Percentiles rank a stretch among this genome's conserved stretches.
These are phyloP conservation scores for Ceratocystis cubensis DNA, from an alignment of 2,329 filamentous ascomycete species.

Conservation along the genomic window DNA sequence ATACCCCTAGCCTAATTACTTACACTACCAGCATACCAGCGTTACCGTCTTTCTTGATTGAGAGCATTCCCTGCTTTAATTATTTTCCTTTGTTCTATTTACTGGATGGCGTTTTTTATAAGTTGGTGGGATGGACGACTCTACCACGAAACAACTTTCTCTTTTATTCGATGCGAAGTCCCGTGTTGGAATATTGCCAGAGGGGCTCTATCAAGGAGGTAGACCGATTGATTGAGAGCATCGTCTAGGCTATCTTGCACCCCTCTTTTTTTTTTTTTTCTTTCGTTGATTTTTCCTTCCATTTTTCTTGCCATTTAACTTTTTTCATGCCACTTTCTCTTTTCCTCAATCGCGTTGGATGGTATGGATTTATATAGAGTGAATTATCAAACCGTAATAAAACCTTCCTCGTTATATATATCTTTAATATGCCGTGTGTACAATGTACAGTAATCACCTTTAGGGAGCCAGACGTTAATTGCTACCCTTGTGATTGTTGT, in stretches of 20 bases:
- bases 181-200: too few relatives aligned
- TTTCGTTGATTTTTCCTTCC: not conserved
- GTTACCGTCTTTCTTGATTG: too few relatives aligned
- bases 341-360: constrained; percentile 11
- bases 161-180: too few relatives aligned
- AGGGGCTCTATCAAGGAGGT: too few relatives aligned
- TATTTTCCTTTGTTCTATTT: not conserved
- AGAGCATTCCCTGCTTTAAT: too few relatives aligned
- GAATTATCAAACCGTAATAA: not conserved
- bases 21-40: too few relatives aligned
- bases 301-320: not conserved
- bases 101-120: not conserved
- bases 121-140: not conserved
- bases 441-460: too few relatives aligned
- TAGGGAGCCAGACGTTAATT: too few relatives aligned
- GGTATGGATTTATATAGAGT: not conserved
- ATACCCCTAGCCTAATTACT: not conserved
- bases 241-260: not conserved
- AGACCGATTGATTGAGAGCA: too few relatives aligned
- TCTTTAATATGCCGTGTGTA: too few relatives aligned
- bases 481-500: too few relatives aligned
- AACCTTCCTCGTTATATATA: not conserved
- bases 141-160: too few relatives aligned
- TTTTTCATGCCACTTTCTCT: not conserved
- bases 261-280: not conserved